Percentiles rank a stretch among this genome's conserved stretches.
These are phyloP conservation scores for Monosporascus sp. DNA, from an alignment of 2,329 filamentous ascomycete genomes.

Conservation along the genomic window DNA sequence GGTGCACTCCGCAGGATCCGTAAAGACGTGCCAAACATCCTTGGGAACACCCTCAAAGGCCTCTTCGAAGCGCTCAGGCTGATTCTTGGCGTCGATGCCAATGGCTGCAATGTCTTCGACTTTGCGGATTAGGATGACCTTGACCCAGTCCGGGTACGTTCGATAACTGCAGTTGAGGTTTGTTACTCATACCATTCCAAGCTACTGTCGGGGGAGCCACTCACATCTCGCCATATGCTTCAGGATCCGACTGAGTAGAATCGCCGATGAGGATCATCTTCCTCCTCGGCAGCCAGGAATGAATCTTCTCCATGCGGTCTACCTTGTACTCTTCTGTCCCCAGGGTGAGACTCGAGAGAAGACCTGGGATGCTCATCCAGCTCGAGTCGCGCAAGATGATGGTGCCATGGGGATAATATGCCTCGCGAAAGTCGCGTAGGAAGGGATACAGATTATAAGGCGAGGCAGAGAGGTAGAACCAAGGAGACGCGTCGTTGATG, in stretches of 20 bases:
- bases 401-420: constrained; percentile 69
- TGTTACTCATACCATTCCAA: constrained; percentile 2
- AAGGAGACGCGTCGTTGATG: constrained; percentile 58
- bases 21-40: constrained; percentile 75
- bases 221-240: constrained; percentile 79
- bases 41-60: constrained; percentile 73
- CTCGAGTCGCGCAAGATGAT: constrained; percentile 79
- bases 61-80: constrained; percentile 68
- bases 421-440: constrained; percentile 65
- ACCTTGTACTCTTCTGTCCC: constrained; percentile 85
- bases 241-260: constrained; percentile 85
- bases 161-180: constrained; percentile 41
- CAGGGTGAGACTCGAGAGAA: constrained; percentile 73
- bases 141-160: constrained; percentile 68
- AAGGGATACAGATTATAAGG: constrained; percentile 94
- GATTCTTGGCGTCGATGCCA: constrained; percentile 69
- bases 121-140: constrained; percentile 78
- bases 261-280: constrained; percentile 84
- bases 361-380: constrained; percentile 77
- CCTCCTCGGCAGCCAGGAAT: constrained; percentile 70
- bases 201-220: constrained; percentile 14
- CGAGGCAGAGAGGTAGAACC: constrained; percentile 91
- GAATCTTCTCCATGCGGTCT: constrained; percentile 70
- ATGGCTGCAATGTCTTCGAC: constrained; percentile 67
- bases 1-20: constrained; percentile 63